Conservation (phyloP, 495 filamentous ascomycete genomes). For the Antarctomyces pellizariae region DNA sequence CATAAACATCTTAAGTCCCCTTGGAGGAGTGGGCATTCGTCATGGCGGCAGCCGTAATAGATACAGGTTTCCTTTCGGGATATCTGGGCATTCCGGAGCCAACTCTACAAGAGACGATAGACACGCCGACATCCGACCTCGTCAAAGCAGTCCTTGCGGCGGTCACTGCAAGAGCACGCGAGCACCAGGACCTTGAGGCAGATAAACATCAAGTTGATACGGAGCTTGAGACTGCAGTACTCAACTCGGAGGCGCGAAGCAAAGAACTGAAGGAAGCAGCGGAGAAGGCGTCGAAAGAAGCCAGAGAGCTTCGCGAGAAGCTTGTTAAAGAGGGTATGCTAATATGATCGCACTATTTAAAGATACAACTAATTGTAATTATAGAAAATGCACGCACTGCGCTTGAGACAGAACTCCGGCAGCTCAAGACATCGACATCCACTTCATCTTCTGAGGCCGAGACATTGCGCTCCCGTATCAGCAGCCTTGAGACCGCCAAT, state of each 20-base stretch:
- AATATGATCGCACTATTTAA: background rate
- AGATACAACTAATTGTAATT: constrained; percentile 10
- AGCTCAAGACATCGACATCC: constrained; percentile 50
- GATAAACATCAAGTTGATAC: constrained; percentile 72
- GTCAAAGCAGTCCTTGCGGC: constrained; percentile 42
- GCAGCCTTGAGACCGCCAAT: constrained; percentile 73
- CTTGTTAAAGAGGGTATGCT: constrained; percentile 55
- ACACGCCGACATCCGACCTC: constrained; percentile 55
- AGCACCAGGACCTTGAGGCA: constrained; percentile 52
- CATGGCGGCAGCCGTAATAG: constrained; percentile 56
- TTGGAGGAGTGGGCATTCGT: no score
- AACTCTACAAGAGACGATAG: constrained; percentile 37
- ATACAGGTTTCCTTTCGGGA: constrained; percentile 50
- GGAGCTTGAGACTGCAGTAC: constrained; percentile 76
- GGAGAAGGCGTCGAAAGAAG: constrained; percentile 63
- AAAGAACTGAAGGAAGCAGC: constrained; percentile 55
- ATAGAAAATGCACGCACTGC: constrained; percentile 37
- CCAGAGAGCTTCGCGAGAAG: constrained; percentile 52
- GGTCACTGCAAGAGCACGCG: constrained; percentile 50
- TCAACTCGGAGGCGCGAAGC: constrained; percentile 54
- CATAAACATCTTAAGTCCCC: no score
- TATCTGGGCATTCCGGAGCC: constrained; percentile 49
- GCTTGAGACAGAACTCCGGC: constrained; percentile 61
- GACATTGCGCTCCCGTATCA: constrained; percentile 52
- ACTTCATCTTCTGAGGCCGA: constrained; percentile 55